Evolutionary conservation across 306 rosid genomes (phyloP), one percentile per base, ranked within the genome.

Genomic region (Citrullus colocynthis): DNA sequence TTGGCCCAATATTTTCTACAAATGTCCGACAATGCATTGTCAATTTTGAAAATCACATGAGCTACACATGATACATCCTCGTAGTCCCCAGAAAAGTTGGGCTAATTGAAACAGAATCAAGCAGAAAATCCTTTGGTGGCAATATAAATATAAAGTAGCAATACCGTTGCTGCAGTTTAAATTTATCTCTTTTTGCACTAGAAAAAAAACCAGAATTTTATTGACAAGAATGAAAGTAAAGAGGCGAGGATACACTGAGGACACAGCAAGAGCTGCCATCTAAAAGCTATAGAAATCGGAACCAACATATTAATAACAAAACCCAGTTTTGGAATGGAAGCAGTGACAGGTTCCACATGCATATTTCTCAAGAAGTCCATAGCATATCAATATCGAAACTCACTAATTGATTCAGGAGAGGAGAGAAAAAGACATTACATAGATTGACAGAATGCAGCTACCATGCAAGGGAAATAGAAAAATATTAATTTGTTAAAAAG

Each of bases 401-500:
- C 20, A 10, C 20, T 17, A 4, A 39, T 9, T 37, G 2, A 66
- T 66, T 16, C 48, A 66, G 9, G n/a, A 66, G 7, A 66, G 30
- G 9, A 66, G 30, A 66, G 30, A 6, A 66, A 18, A 37, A 66
- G 14, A n/a, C 32, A 66, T 61, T 13, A 30, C 67, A 13, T 61
- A 14, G 11, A 32, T 16, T 14, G 12, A 62, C 20, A 62, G 44
- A 34, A 67, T 49, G 77, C 42, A 28, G 36, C 60, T 24, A n/a
- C 59, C 54, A 12, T 54, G 4, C 12, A 8, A 67, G 74, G 52
- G 52, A 67, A 41, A 67, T n/a, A 67, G 5, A 67, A 67, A 41
- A 67, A 67, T 67, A 70, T 44, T 39, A 44, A 44, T 15, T 44
- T 11, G 72, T 81, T 65, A 71, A 81, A 64, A 79, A 80, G 55